phyloP scores from a whole-genome alignment of 1,284 basidiomycete species.

The Ganoderma multipileum region DNA sequence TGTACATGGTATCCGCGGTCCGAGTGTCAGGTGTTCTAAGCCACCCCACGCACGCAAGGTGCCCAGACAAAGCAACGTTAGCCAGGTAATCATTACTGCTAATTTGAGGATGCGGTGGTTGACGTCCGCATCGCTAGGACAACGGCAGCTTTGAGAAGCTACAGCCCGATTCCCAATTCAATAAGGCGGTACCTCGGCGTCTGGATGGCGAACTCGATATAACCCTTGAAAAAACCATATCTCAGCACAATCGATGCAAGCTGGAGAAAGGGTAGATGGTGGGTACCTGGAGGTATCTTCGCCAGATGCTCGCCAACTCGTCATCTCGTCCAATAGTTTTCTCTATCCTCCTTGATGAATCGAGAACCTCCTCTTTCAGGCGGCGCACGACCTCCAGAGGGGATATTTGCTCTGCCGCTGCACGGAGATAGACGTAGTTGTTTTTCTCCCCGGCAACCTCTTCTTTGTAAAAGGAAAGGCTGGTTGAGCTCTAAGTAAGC shows the following conservation, averaged over 20 bases:
- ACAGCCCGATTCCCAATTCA: conserved; percentile 15
- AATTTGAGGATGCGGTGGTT: too few species aligned
- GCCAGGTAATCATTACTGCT: too few species aligned
- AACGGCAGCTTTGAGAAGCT: neutral
- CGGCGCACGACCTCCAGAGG: conserved; percentile 12
- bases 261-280: neutral
- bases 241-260: neutral
- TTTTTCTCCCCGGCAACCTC: too few species aligned
- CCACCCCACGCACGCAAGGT: too few species aligned
- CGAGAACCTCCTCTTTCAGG: conserved; percentile 24
- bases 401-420: too few species aligned
- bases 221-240: conserved; percentile 11
- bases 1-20: too few species aligned
- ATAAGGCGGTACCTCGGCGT: conserved; percentile 26
- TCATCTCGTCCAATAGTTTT: conserved; percentile 14
- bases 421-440: too few species aligned
- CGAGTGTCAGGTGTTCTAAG: too few species aligned
- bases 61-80: too few species aligned
- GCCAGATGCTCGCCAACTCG: conserved; percentile 20
- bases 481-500: too few species aligned
- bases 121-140: neutral
- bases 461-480: too few species aligned
- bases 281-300: conserved; percentile 23
- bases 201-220: conserved; percentile 23
- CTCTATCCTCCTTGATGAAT: conserved; percentile 23